Base-by-base conservation (phyloP, 257 asterid genomes). In the Ehretia macrophylla region DNA sequence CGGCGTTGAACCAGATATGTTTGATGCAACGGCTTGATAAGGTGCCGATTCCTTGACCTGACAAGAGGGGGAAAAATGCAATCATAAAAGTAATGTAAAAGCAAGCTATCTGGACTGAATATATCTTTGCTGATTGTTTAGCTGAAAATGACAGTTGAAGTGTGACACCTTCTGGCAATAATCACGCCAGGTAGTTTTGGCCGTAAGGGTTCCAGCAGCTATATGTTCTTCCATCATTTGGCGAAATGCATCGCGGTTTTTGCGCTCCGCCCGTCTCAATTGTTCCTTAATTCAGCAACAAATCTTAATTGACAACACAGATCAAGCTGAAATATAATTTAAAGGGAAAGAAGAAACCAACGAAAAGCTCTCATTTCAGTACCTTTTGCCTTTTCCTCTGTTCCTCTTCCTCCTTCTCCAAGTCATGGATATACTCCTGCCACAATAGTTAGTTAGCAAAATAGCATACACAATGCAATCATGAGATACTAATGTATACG, bases 321-420 rank as follows among this genome's bases (percentile, higher is more conserved):
- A 20, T 19, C 8, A 51, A 51, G 55, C 54, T 65, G 47, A 61
- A 63, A 67, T n/a, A 14, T 16, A 53, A 71, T 74, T 40, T 68
- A 22, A 64, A 64, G 40, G 58, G 62, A 57, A 39, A 65, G 23
- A 17, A 63, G 50, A 35, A 17, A 62, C 14, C 39, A 42, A 54
- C 40, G 35, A 56, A 46, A 17, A 32, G 57, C 3, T 9, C 62
- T n/a, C n/a, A n/a, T n/a, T n/a, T 57, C 58, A 63, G 63, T 51
- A 90, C 97, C 95, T 85, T 92, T 62, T 86, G 95, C 73, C 68
- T 81, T 76, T 84, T 92, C 81, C 78, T 89, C 69, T 70, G 94
- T 74, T 92, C 97, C 32, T 92, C 97, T 42, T 92, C 99, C 78
- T 86, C 97, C 78, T 79, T 81, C 89, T 88, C 99, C 78, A 92